Evolutionary conservation across 805 yeast species (phyloP), one percentile per base, ranked within the genome.

Genomic region (Deakozyma indianensis): DNA sequence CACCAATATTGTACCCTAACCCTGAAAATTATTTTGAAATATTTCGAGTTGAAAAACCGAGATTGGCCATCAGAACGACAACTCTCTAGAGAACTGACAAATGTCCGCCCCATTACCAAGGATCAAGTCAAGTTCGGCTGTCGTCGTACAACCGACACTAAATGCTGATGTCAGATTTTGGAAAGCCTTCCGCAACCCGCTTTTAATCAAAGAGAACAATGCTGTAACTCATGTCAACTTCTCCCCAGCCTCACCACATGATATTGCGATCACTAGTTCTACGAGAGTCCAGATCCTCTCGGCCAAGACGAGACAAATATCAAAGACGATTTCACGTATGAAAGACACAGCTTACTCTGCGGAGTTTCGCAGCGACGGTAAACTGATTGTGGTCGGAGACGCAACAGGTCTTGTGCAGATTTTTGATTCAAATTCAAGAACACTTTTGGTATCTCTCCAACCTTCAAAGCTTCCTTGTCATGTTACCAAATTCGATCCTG

Each of bases 321-420:
- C 77, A 35, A 85, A 85, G 64, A 87, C 95, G 0, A 83, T 87
- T 53, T 69, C 80, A 3, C 65, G 96, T 51, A 92, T 92, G 65
- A 87, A 84, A 59, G 97, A 90, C 56, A 79, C 88, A 0, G 98
- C 87, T 0, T 86, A 84, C 59, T 76, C 86, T 25, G 97, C 95
- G 41, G 94, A 87, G 60, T 90, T 80, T 62, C 74, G 97, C 56
- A 74, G 74, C 47, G 98, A 92, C 59, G 98, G 98, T 46, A 83
- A 85, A 59, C 71, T 92, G 41, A 62, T 92, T 23, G 94, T 83
- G 20, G 96, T 96, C 3, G 94, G 95, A 56, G 98, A 92, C 66
- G 95, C 95, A 14, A 77, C 92, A 2, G 98, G 98, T 18, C 61
- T 85, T 47, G 94, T 92, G 14, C 94, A 94, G 51, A 79, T 88